A percentile compares a stretch with the other conserved stretches of the same genome.
phyloP scores from a whole-genome alignment of 305 asterid genomes.

The Coffea humblotiana region DNA sequence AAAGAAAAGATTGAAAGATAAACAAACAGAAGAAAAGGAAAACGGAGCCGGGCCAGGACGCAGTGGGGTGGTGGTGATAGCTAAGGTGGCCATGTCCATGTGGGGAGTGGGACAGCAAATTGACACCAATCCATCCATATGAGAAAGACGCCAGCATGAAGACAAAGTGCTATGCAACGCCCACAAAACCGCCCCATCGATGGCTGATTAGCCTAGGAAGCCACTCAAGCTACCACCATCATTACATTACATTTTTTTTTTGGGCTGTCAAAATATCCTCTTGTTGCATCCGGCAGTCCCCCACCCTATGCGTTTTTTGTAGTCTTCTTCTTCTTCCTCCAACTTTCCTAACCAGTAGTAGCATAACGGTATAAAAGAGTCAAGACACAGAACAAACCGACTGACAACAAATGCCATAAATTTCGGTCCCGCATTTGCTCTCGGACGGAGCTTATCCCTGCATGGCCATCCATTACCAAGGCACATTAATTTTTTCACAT shows the following conservation, averaged over 20 bases:
- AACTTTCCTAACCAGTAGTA: not conserved
- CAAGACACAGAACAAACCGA: not conserved
- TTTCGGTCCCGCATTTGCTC: not conserved
- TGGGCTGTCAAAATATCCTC: not conserved
- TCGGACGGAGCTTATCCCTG: not conserved
- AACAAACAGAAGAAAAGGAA: not conserved
- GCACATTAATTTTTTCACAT: not conserved
- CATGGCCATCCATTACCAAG: not conserved
- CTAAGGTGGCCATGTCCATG: not conserved
- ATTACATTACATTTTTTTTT: not conserved
- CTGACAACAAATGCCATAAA: not conserved
- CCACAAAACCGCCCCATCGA: too few relatives aligned
- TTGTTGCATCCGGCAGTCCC: not conserved
- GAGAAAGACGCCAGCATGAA: conserved; percentile 13
- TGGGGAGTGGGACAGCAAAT: not conserved
- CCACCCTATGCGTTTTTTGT: not conserved
- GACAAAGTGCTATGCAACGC: conserved; percentile 9
- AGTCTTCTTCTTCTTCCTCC: not conserved
- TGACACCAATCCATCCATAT: not conserved
- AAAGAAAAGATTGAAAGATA: not conserved
- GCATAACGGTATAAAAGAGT: not conserved
- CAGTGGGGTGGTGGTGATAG: not conserved
- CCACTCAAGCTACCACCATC: conserved; percentile 8
- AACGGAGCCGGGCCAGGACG: not conserved
- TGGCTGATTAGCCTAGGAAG: not conserved